Conservation (phyloP, 257 asterid genomes). For the Jasminum sambac region DNA sequence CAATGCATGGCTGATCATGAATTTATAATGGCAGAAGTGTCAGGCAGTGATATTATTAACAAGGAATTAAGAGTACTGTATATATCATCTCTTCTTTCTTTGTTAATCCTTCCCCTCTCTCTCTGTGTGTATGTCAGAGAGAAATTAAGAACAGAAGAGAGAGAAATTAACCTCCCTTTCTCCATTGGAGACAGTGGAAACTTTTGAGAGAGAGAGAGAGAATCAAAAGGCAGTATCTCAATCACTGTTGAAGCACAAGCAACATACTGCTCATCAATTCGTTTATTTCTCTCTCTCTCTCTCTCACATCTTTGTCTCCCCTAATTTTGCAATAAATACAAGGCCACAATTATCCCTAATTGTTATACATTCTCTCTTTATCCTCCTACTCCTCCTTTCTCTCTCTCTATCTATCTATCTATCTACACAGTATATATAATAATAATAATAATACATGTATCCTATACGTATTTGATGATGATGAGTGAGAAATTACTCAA, state of each 20-base stretch:
- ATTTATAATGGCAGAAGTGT: background rate
- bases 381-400: too few relatives aligned
- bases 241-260: conserved; percentile 39
- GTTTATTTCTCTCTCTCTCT: conserved; percentile 12
- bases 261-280: conserved; percentile 20
- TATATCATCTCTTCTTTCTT: background rate
- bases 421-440: conserved; percentile 13
- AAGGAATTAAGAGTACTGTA: background rate
- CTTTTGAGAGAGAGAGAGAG: conserved; percentile 20
- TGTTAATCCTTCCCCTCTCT: conserved; percentile 15
- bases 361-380: conserved; percentile 3
- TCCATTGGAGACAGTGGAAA: background rate
- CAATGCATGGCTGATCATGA: background rate
- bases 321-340: background rate
- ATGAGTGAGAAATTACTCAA: conserved; percentile 15
- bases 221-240: conserved; percentile 31
- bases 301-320: conserved; percentile 28
- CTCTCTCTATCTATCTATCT: conserved; percentile 22
- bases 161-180: background rate
- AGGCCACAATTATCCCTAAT: background rate
- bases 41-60: conserved; percentile 10
- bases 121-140: conserved; percentile 5
- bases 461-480: background rate
- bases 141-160: background rate
- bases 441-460: conserved; percentile 4